These are phyloP conservation scores for Allomyces arbusculus DNA, from an alignment of 192 early-diverging fungal genomes.

Conservation along the genomic window DNA sequence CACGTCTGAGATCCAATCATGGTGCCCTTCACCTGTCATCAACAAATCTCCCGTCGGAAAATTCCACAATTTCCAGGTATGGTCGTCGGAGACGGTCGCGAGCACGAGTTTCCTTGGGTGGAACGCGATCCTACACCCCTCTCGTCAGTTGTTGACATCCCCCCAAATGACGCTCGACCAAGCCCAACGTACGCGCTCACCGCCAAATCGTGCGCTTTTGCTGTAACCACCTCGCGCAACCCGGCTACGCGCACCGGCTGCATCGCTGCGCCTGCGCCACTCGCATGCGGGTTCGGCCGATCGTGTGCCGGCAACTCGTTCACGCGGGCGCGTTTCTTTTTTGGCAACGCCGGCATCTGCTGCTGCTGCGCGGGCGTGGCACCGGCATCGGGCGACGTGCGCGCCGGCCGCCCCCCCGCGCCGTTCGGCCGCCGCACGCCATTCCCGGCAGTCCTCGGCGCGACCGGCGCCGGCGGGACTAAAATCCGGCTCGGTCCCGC, in stretches of 20 bases:
- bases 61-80: conserved; percentile 35
- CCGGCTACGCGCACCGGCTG: conserved; percentile 1
- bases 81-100: conserved; percentile 33
- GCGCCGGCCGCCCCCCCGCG: no score
- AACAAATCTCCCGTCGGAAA: conserved; percentile 34
- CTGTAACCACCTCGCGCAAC: conserved; percentile 3
- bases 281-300: no score
- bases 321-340: no score
- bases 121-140: conserved; percentile 20
- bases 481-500: no score
- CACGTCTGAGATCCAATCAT: conserved; percentile 34
- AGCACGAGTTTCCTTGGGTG: conserved; percentile 37
- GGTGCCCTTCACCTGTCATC: conserved; percentile 30
- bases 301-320: no score
- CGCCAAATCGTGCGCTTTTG: conserved; percentile 21
- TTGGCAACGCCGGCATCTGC: no score
- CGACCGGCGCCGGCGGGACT: no score
- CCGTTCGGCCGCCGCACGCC: no score
- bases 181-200: conserved; percentile 18
- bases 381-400: no score
- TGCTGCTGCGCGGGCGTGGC: no score
- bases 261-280: conserved; percentile 9
- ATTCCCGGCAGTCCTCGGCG: no score
- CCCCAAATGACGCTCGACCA: no score
- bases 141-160: not conserved